A percentile compares a stretch with the other conserved stretches of the same genome.
Evolutionary conservation across 2,329 filamentous ascomycete species (phyloP).

Genomic region (Dactylellina parvicollis): DNA sequence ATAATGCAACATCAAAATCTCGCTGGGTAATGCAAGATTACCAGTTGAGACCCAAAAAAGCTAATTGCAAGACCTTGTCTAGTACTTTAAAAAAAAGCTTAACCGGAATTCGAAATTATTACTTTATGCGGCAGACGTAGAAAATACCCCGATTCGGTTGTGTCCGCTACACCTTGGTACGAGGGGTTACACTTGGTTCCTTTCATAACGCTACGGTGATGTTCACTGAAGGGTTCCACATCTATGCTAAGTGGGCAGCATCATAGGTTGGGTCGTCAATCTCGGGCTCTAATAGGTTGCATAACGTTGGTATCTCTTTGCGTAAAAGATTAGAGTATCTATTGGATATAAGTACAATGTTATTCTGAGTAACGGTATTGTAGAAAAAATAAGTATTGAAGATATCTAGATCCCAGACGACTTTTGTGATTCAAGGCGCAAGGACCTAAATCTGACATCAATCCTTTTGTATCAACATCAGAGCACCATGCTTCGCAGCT

Average conservation of each 20-base stretch:
- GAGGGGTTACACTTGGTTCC: constrained; percentile 11
- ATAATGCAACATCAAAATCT: too few relatives aligned
- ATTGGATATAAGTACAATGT: too few relatives aligned
- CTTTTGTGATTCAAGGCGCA: too few relatives aligned
- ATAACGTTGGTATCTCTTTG: constrained; percentile 11
- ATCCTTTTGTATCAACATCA: too few relatives aligned
- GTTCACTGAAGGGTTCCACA: neutral
- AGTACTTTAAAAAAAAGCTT: constrained; percentile 21
- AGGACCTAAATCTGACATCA: too few relatives aligned
- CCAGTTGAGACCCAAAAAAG: neutral
- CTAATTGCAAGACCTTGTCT: constrained; percentile 12
- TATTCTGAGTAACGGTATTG: too few relatives aligned
- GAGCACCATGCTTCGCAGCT: too few relatives aligned
- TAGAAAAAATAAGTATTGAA: too few relatives aligned
- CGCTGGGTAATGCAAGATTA: constrained; percentile 27
- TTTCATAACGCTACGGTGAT: constrained; percentile 13
- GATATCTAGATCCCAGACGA: too few relatives aligned
- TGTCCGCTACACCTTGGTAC: constrained; percentile 1
- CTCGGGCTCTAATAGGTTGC: too few relatives aligned
- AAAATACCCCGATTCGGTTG: constrained; percentile 24
- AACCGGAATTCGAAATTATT: constrained; percentile 5
- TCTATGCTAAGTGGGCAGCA: constrained; percentile 2
- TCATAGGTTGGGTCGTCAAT: too few relatives aligned
- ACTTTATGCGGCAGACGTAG: constrained; percentile 5
- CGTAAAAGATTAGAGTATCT: neutral